Evolutionary conservation across 106 monocot genomes (phyloP).

Genomic region (Phalaenopsis aphrodite): DNA sequence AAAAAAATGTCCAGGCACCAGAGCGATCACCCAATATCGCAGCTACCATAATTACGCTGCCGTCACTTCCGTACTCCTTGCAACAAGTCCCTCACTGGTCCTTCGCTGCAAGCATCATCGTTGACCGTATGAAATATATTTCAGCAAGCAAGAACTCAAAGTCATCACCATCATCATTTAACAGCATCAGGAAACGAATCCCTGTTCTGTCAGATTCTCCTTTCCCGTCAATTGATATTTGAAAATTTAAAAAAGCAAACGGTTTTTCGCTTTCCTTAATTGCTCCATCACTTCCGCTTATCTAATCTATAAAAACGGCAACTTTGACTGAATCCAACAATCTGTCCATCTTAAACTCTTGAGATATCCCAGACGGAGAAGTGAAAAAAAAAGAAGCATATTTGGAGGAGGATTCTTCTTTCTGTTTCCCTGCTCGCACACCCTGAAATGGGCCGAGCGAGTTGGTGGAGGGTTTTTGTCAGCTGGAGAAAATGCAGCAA

Average conservation of each 20-base stretch:
- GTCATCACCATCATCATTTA: neutral
- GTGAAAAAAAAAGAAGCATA: neutral
- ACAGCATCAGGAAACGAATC: neutral
- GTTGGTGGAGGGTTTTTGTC: neutral
- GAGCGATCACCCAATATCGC: neutral
- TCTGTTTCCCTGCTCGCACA: neutral
- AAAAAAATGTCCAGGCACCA: neutral
- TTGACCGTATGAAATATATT: neutral
- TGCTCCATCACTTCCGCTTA: neutral
- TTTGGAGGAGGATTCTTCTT: neutral
- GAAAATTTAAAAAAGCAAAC: too few relatives aligned
- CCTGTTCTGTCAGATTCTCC: neutral
- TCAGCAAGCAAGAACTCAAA: neutral
- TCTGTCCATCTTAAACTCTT: neutral
- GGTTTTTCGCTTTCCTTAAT: neutral
- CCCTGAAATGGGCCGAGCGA: neutral
- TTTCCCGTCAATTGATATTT: neutral
- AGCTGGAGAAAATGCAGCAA: neutral
- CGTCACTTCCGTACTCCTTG: neutral
- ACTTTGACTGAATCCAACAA: neutral
- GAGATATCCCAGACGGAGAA: neutral
- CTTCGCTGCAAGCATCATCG: neutral
- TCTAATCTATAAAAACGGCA: neutral
- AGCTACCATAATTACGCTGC: neutral
- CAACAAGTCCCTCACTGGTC: neutral